phyloP scores from a whole-genome alignment of 257 asterid genomes.

The Gynochthodes officinalis region DNA sequence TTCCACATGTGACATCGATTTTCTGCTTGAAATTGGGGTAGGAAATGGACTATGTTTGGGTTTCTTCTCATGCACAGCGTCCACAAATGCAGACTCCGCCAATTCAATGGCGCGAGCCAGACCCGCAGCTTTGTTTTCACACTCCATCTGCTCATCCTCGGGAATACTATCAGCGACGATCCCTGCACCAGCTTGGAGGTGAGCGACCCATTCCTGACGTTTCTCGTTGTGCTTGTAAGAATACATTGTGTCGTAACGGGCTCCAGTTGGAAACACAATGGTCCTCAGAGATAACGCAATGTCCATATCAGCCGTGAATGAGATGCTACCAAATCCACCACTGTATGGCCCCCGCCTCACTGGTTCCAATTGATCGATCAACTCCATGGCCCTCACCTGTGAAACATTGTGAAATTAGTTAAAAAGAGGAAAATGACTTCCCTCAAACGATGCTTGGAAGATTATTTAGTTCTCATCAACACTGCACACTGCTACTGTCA shows the following conservation, averaged over 20 bases:
- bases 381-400: constrained; percentile 88
- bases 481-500: neutral
- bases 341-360: constrained; percentile 81
- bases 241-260: constrained; percentile 60
- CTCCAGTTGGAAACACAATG: constrained; percentile 57
- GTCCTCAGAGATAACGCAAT: constrained; percentile 74
- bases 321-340: constrained; percentile 87
- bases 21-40: constrained; percentile 7
- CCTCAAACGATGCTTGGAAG: neutral
- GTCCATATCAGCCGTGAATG: constrained; percentile 83
- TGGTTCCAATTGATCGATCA: constrained; percentile 69
- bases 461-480: neutral
- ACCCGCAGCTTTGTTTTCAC: constrained; percentile 72
- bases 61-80: constrained; percentile 13
- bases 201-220: constrained; percentile 83
- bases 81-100: constrained; percentile 74
- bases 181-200: constrained; percentile 90
- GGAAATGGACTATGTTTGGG: neutral
- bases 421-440: neutral
- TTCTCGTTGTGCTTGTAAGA: constrained; percentile 43
- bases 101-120: constrained; percentile 73
- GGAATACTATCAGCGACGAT: constrained; percentile 82
- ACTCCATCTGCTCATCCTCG: constrained; percentile 71
- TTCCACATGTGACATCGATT: constrained; percentile 22
- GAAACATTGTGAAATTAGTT: neutral